phyloP scores from a whole-genome alignment of 176 grass and related monocot genomes.

The Zea mays region DNA sequence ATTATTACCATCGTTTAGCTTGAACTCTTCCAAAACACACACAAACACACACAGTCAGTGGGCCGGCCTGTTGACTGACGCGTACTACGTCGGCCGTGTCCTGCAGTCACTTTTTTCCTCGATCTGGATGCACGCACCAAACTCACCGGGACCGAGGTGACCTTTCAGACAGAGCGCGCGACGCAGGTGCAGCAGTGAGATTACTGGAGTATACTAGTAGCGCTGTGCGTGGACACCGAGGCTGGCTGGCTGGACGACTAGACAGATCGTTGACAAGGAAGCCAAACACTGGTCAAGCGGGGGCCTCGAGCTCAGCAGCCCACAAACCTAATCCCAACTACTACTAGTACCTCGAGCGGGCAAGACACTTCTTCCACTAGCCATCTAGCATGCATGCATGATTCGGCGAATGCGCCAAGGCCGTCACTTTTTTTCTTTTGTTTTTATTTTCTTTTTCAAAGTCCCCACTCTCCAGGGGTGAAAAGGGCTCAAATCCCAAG shows the following conservation, averaged over 20 bases:
- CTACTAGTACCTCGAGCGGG: conserved; percentile 1
- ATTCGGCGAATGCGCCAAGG: conserved; percentile 39
- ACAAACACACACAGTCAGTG: no score
- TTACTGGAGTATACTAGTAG: no score
- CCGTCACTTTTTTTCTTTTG: neutral
- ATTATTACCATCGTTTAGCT: no score
- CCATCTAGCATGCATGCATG: neutral
- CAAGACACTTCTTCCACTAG: conserved; percentile 8
- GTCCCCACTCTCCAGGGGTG: no score
- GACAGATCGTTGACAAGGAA: no score
- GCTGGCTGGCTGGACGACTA: no score
- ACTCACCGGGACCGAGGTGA: conserved; percentile 25
- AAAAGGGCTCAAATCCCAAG: conserved; percentile 43
- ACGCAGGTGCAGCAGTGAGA: neutral
- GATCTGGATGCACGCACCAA: neutral
- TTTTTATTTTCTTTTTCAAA: conserved; percentile 2
- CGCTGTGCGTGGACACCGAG: neutral
- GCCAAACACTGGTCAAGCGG: no score
- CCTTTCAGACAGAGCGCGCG: conserved; percentile 7
- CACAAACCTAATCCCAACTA: conserved; percentile 45
- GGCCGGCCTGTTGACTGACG: no score
- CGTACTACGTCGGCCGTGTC: no score
- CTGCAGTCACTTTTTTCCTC: no score
- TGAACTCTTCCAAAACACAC: no score
- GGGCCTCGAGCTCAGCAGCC: neutral